Evolutionary conservation across 352 stramenopile genomes (phyloP), one percentile per base, ranked within the genome.

Genomic region (Pythium aquatile): DNA sequence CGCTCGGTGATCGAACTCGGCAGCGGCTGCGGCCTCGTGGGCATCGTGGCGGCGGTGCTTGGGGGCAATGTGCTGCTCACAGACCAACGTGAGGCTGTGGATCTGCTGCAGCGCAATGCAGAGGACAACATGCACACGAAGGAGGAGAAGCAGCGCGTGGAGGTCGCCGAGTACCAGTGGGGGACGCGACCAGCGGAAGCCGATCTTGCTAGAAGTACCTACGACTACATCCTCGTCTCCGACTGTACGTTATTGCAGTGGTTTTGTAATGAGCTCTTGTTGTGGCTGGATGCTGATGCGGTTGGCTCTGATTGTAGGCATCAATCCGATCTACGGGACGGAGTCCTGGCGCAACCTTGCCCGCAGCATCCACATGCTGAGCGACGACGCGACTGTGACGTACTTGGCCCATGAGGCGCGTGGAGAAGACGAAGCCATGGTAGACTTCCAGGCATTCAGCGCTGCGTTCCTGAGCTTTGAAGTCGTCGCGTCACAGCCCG

Each of bases 241-340:
- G 86, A 94, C 64, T 94, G 86, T 86, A 69, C 48, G 75, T 76
- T n/a, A 4, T 14, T 13, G 17, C 16, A 24, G 9, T 39, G 20
- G 28, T 30, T 47, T 29, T 11, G 10, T 30, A 17, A 3, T 57
- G 44, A 20, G 46, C 2, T 10, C 47, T 26, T 51, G 44, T 7
- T 30, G 6, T 16, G 20, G 5, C 10, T 61, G 37, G 2, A 26
- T 53, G 10, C 16, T 40, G 10, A 59, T 24, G 20, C 20, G 20
- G 20, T 24, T 24, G 32, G 32, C 40, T 24, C 6, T 24, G 33
- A 39, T 32, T 52, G 10, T 20, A 86, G 77, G 77, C 58, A 93
- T 94, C 61, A 94, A 94, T 51, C 83, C 86, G 53, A 92, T 94
- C 61, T 94, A 94, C 68, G 86, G 84, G 42, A 66, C 74, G 58